These are phyloP conservation scores for Vigna reflexopilosa DNA, from an alignment of 306 rosid species.

Conservation along the genomic window DNA sequence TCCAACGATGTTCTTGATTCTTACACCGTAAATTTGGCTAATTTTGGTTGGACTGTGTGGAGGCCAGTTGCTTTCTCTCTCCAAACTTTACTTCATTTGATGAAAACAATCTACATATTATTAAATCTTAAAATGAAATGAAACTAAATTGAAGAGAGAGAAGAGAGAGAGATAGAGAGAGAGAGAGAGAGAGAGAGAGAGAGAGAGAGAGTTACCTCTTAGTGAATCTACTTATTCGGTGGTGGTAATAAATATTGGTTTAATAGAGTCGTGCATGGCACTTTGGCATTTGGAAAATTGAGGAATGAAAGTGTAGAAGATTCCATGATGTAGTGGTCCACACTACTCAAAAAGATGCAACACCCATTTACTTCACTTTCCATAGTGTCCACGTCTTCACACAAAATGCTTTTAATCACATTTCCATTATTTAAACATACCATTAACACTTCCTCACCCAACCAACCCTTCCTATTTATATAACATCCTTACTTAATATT, in stretches of 20 bases:
- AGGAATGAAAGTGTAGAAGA: background rate
- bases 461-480: background rate
- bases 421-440: background rate
- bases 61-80: conserved; percentile 23
- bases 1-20: conserved; percentile 8
- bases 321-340: background rate
- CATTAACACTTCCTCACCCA: background rate
- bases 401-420: conserved; percentile 3
- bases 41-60: background rate
- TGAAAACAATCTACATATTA: background rate
- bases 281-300: background rate
- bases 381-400: background rate
- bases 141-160: too few relatives aligned
- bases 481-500: background rate
- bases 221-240: background rate
- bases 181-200: too few relatives aligned
- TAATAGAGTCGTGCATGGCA: background rate
- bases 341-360: conserved; percentile 1
- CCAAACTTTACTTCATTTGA: conserved; percentile 36
- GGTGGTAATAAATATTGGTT: background rate
- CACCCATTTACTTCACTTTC: background rate
- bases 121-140: too few relatives aligned
- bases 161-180: too few relatives aligned
- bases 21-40: background rate
- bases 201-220: too few relatives aligned